Evolutionary conservation across 441 rosid species (phyloP).

Genomic region (Hura crepitans): DNA sequence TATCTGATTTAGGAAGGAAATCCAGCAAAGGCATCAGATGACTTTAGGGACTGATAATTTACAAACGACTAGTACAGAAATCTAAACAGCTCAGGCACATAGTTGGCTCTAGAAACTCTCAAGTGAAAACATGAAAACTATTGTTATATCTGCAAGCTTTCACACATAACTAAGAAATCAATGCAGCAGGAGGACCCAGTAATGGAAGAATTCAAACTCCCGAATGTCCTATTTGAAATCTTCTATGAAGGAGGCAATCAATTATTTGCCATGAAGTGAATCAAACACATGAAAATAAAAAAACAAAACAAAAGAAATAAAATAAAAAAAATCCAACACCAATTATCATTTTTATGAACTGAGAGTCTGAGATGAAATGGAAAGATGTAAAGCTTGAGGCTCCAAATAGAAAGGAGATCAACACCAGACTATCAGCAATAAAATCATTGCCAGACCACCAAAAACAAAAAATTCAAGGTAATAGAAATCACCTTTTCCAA

Average conservation of each 20-base stretch:
- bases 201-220: background rate
- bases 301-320: too few species aligned
- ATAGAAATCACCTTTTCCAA: conserved; percentile 36
- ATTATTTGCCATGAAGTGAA: background rate
- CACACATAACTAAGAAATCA: background rate
- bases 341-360: background rate
- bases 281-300: background rate
- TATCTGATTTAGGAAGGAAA: conserved; percentile 45
- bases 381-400: background rate
- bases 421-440: conserved; percentile 1
- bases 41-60: background rate
- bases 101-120: background rate
- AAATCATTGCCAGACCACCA: conserved; percentile 6
- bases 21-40: conserved; percentile 15
- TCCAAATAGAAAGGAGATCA: background rate
- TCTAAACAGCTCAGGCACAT: background rate
- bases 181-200: background rate
- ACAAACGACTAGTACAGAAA: background rate
- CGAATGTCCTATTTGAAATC: background rate
- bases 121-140: background rate
- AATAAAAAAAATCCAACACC: background rate
- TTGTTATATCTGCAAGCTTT: conserved; percentile 11
- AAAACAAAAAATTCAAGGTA: conserved; percentile 14
- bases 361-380: too few species aligned
- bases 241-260: background rate